Conservation (phyloP, 306 rosid species). For the Elaeagnus macrophylla region DNA sequence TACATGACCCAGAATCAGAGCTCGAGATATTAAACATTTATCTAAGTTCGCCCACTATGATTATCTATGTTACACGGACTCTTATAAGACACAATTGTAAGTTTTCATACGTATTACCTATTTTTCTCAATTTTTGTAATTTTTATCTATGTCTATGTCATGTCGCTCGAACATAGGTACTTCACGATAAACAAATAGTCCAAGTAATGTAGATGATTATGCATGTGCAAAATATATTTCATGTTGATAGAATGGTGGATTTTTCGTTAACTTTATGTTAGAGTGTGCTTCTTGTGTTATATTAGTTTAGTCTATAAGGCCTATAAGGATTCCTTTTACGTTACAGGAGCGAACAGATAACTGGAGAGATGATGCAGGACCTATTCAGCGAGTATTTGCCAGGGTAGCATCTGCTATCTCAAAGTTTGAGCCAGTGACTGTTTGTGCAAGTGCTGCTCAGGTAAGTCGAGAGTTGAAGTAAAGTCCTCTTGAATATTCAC, state of each 20-base stretch:
- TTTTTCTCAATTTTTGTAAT: no score
- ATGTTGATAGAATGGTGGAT: background rate
- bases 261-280: background rate
- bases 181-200: no score
- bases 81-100: no score
- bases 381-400: conserved; percentile 47
- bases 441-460: conserved; percentile 60
- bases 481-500: background rate
- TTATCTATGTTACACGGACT: no score
- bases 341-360: conserved; percentile 82
- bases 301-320: background rate
- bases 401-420: conserved; percentile 71
- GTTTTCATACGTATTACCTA: no score
- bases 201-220: no score
- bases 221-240: no score
- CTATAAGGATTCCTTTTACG: conserved; percentile 13
- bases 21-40: no score
- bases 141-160: no score
- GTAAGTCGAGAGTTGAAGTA: conserved; percentile 23
- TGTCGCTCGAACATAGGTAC: no score
- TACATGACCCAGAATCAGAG: no score
- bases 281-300: background rate
- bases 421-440: conserved; percentile 70
- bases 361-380: conserved; percentile 70
- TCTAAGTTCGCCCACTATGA: no score